Evolutionary conservation across 805 yeast genomes (phyloP).

Genomic region (Yamadazyma kitorensis): DNA sequence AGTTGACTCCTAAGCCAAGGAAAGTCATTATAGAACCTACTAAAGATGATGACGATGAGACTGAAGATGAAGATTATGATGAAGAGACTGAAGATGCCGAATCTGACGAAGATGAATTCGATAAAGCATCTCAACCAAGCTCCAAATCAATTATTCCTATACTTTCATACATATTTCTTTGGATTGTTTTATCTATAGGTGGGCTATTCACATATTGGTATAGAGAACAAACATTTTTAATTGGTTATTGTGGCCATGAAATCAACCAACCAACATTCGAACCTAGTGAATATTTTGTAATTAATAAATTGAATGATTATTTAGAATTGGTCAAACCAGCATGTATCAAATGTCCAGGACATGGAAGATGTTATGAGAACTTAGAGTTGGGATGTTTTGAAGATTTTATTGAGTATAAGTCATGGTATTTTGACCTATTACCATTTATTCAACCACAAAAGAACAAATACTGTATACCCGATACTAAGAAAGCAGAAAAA

Average conservation of each 20-base stretch:
- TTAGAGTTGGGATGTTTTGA: constrained; percentile 66
- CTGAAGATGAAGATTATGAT: constrained; percentile 3
- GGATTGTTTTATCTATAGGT: constrained; percentile 34
- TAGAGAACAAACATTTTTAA: constrained; percentile 55
- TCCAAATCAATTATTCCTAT: constrained; percentile 5
- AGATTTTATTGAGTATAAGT: constrained; percentile 53
- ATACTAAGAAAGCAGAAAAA: constrained; percentile 66
- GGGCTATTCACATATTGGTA: constrained; percentile 55
- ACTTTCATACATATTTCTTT: constrained; percentile 13
- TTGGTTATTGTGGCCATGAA: constrained; percentile 77
- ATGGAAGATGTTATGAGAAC: constrained; percentile 68
- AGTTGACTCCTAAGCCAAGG: constrained; percentile 19
- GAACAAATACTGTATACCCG: constrained; percentile 61
- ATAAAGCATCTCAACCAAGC: neutral
- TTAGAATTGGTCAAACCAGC: constrained; percentile 52
- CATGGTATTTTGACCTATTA: constrained; percentile 55
- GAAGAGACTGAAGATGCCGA: constrained; percentile 4
- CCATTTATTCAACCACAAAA: constrained; percentile 54
- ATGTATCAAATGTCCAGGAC: constrained; percentile 78
- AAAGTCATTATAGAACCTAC: neutral
- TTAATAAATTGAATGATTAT: constrained; percentile 40
- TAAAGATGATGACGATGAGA: constrained; percentile 3
- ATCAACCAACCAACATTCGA: constrained; percentile 41
- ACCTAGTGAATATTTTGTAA: constrained; percentile 21
- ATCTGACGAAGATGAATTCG: neutral